phyloP scores from a whole-genome alignment of 2,329 filamentous ascomycete species.

The Cladosporium sp. region DNA sequence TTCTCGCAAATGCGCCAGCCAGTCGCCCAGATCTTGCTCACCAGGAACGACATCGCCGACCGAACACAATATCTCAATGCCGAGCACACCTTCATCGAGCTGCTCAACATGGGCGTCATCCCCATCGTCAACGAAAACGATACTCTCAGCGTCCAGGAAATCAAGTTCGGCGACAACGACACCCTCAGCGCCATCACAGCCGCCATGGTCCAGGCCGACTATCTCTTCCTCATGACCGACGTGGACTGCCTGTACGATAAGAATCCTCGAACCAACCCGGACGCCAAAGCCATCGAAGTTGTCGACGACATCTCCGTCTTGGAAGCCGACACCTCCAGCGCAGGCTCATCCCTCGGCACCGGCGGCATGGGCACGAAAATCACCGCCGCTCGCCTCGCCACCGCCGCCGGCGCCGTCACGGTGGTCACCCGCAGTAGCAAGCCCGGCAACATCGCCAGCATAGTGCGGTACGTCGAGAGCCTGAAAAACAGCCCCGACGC shows the following conservation, averaged over 20 bases:
- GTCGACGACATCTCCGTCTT: constrained; percentile 83
- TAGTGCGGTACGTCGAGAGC: constrained; percentile 75
- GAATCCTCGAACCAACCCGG: constrained; percentile 80
- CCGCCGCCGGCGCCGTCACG: constrained; percentile 90
- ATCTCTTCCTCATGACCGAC: constrained; percentile 97
- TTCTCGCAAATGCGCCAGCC: constrained; percentile 86
- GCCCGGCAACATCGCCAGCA: constrained; percentile 84
- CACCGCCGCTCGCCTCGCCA: constrained; percentile 84
- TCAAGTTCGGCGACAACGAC: constrained; percentile 99
- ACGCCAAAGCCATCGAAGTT: constrained; percentile 85
- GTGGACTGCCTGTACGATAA: constrained; percentile 97
- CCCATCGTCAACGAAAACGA: constrained; percentile 99
- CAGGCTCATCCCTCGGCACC: constrained; percentile 84
- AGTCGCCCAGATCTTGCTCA: constrained; percentile 90
- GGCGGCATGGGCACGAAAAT: constrained; percentile 99
- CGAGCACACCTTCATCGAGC: constrained; percentile 87
- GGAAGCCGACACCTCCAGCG: constrained; percentile 83
- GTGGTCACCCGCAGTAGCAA: constrained; percentile 93
- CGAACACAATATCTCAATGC: constrained; percentile 94
- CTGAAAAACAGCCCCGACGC: constrained; percentile 36
- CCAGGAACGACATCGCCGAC: constrained; percentile 94
- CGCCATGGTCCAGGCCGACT: constrained; percentile 94
- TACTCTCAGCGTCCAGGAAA: constrained; percentile 93
- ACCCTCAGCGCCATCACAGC: constrained; percentile 95
- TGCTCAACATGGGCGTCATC: constrained; percentile 92